Percentiles rank a stretch among this genome's conserved stretches.
phyloP scores from a whole-genome alignment of 2,329 filamentous ascomycete species.

The Ceratocystis eucalypticola region DNA sequence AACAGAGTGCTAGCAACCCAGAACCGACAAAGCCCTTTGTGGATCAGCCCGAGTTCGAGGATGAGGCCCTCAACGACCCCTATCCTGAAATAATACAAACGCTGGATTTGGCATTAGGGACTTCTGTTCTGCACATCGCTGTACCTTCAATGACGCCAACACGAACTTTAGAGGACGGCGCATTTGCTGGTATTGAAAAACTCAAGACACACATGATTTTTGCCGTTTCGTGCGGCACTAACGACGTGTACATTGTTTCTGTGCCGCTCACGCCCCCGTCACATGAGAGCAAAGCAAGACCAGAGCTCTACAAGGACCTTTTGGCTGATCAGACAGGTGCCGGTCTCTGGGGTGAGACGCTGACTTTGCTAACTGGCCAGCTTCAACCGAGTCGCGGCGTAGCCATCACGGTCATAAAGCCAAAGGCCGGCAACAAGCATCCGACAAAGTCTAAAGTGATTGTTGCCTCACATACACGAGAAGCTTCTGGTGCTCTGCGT shows the following conservation, averaged over 20 bases:
- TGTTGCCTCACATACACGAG: conserved; percentile 46
- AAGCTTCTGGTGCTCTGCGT: conserved; percentile 44
- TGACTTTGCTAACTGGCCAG: conserved; percentile 42
- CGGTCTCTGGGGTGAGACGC: conserved; percentile 49
- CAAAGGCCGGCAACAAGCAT: conserved; percentile 27
- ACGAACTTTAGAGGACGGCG: conserved; percentile 34
- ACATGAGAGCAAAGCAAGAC: conserved; percentile 42
- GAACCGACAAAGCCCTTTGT: conserved; percentile 27
- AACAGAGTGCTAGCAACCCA: conserved; percentile 24
- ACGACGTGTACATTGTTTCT: conserved; percentile 43
- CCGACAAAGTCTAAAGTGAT: conserved; percentile 33
- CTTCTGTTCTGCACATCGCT: conserved; percentile 42
- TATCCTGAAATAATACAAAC: conserved; percentile 46
- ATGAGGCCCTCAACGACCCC: conserved; percentile 35
- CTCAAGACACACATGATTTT: conserved; percentile 48
- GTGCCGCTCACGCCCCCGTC: conserved; percentile 49
- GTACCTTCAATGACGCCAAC: conserved; percentile 40
- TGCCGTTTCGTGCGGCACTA: conserved; percentile 44
- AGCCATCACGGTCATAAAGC: conserved; percentile 39
- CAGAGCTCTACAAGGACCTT: conserved; percentile 38
- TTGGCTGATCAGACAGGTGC: conserved; percentile 43
- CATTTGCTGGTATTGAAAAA: conserved; percentile 34
- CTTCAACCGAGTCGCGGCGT: conserved; percentile 40
- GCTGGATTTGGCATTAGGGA: conserved; percentile 46
- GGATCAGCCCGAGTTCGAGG: conserved; percentile 47